Conservation (phyloP, 2,329 filamentous ascomycete species). For the Exophiala sp. region DNA sequence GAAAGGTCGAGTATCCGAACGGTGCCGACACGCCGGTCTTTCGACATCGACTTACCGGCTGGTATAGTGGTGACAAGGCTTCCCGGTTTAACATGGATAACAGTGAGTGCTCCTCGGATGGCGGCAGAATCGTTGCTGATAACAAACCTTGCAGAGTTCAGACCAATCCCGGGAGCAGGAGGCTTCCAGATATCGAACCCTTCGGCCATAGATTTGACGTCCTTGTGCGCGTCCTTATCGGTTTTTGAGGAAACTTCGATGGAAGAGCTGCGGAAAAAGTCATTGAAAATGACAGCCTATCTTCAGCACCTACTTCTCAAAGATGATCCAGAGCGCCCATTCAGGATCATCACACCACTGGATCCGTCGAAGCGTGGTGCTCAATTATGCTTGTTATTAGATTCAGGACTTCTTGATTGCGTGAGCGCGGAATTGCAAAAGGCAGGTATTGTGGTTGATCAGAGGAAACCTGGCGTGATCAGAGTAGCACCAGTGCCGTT, state of each 20-base stretch:
- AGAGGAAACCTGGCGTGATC: constrained; percentile 80
- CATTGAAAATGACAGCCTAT: constrained; percentile 70
- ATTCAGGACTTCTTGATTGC: constrained; percentile 63
- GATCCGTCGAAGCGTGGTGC: constrained; percentile 68
- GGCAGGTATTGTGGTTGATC: constrained; percentile 72
- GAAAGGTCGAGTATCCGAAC: constrained; percentile 46
- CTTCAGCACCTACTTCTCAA: constrained; percentile 63
- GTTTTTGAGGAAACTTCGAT: constrained; percentile 72
- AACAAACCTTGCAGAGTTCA: constrained; percentile 55
- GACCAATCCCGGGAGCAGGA: constrained; percentile 70
- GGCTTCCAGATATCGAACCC: constrained; percentile 84
- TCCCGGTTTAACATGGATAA: constrained; percentile 82
- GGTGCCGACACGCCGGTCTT: constrained; percentile 41
- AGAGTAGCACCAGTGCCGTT: constrained; percentile 77
- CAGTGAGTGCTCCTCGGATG: constrained; percentile 32
- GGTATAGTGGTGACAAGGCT: constrained; percentile 80
- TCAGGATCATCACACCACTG: constrained; percentile 65
- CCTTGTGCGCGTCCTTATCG: constrained; percentile 68
- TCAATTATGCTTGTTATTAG: constrained; percentile 72
- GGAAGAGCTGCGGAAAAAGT: constrained; percentile 65
- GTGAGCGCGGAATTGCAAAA: constrained; percentile 63
- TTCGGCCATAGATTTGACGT: constrained; percentile 71
- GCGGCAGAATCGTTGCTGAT: background rate
- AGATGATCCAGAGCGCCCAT: constrained; percentile 41
- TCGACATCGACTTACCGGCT: constrained; percentile 68